Base-by-base conservation (phyloP, 306 rosid species). In the Trifolium subterraneum region DNA sequence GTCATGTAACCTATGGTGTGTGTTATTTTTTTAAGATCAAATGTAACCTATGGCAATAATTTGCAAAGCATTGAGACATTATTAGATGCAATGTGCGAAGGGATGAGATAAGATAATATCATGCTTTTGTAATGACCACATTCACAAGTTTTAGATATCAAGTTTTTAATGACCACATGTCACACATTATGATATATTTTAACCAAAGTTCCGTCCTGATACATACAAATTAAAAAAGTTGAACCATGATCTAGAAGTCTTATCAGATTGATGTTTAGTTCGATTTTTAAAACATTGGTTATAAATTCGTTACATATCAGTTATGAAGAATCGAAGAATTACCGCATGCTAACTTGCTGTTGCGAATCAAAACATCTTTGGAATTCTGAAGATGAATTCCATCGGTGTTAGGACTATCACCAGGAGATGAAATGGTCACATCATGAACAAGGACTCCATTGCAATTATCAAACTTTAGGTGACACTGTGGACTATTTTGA, bases 361-460 rank as follows among this genome's bases (percentile, higher is more conserved):
- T 64, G 38, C 87, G 80, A 79, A 95, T 95, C 73, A 92, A 79
- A 38, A 90, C 99, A 60, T 89, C 88, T 69, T 82, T 86, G 85
- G 99, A 92, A 83, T 92, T 87, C 87, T 95, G 99, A 19, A 95
- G 90, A 82, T 95, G 99, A 83, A 95, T 92, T 72, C 99, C 99
- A 56, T 95, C 99, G 0, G 99, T 95, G 81, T 95, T 95, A 36
- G 92, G 93, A 56, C 99, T 95, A 73, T 90, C 81, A 7, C 90
- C 93, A 0, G 99, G 99, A 38, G 99, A 95, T 4, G 96, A 92
- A 23, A 95, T 69, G 69, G 27, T 86, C 54, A 92, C 78, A 74
- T 85, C 82, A 74, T 87, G 99, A 56, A 95, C 98, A 73, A 88
- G 48, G 14, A 95, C 99, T 47, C 97, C 96, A 45, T 76, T 75